phyloP scores from a whole-genome alignment of 2,329 filamentous ascomycete species.

The Fusarium papillatum region DNA sequence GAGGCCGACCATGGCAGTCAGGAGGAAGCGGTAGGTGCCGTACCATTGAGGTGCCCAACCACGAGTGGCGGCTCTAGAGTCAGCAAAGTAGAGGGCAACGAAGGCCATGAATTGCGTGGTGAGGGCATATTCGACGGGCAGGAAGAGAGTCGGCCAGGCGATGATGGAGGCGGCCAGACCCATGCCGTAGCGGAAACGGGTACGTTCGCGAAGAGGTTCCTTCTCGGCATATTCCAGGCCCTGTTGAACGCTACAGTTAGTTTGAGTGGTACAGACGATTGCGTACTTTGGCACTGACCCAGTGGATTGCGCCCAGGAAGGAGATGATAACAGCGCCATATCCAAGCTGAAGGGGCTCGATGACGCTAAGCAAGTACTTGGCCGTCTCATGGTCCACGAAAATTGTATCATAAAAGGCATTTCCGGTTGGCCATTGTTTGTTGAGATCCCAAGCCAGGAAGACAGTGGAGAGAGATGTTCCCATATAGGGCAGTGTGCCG shows the following conservation, averaged over 20 bases:
- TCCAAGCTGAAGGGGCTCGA: slow-evolving; percentile 91
- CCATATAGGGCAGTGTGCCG: slow-evolving; percentile 88
- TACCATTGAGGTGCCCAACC: slow-evolving; percentile 93
- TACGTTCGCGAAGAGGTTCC: slow-evolving; percentile 71
- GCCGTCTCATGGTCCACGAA: slow-evolving; percentile 80
- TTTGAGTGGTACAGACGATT: fast-evolving
- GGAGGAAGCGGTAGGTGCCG: slow-evolving; percentile 88
- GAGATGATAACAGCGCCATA: slow-evolving; percentile 95
- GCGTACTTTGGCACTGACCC: slow-evolving; percentile 60
- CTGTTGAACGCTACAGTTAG: slow-evolving; percentile 37
- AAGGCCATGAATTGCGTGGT: slow-evolving; percentile 91
- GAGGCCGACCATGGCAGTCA: slow-evolving; percentile 90
- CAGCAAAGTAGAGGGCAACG: slow-evolving; percentile 87
- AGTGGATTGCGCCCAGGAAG: slow-evolving; percentile 94
- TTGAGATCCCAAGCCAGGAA: slow-evolving; percentile 89
- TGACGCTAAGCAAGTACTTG: slow-evolving; percentile 76
- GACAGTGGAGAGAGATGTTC: slow-evolving; percentile 85
- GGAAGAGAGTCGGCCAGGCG: slow-evolving; percentile 90
- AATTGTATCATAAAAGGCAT: slow-evolving; percentile 64
- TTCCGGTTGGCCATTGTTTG: slow-evolving; percentile 71
- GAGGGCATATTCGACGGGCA: slow-evolving; percentile 87
- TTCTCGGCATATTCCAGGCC: slow-evolving; percentile 86
- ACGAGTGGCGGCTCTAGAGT: slow-evolving; percentile 77
- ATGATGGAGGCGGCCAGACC: slow-evolving; percentile 84
- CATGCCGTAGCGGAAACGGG: slow-evolving; percentile 85